A percentile compares a stretch with the other conserved stretches of the same genome.
Evolutionary conservation across 768 basidiomycete species (phyloP).

Genomic region (Mycena albidolilacea): DNA sequence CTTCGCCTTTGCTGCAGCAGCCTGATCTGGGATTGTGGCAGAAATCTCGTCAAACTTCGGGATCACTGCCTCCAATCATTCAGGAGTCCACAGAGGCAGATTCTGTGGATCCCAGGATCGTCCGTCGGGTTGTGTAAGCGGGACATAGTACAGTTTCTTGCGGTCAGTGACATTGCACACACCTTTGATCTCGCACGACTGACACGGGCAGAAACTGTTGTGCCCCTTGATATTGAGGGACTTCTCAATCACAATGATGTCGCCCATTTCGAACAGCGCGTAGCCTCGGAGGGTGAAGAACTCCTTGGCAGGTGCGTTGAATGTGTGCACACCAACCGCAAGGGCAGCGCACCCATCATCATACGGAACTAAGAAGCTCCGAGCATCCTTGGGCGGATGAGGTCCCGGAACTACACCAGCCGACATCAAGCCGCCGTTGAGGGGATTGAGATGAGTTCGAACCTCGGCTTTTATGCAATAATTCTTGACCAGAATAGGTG

Average conservation of each 20-base stretch:
- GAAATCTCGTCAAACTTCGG: neutral
- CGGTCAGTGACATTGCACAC: neutral
- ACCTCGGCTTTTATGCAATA: neutral
- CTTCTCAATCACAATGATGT: neutral
- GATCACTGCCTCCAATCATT: neutral
- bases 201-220: neutral
- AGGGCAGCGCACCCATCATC: neutral
- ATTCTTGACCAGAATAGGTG: neutral
- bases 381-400: neutral
- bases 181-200: neutral
- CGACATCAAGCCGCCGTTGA: neutral
- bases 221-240: neutral
- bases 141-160: neutral
- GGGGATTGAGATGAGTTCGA: neutral
- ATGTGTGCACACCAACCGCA: neutral
- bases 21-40: neutral
- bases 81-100: neutral
- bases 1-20: neutral
- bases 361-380: neutral
- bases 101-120: neutral
- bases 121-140: neutral
- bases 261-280: neutral
- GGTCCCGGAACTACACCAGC: neutral
- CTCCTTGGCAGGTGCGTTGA: neutral
- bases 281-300: neutral